phyloP scores from a whole-genome alignment of 2,329 filamentous ascomycete species.

The Ascochyta clinopodiicola region DNA sequence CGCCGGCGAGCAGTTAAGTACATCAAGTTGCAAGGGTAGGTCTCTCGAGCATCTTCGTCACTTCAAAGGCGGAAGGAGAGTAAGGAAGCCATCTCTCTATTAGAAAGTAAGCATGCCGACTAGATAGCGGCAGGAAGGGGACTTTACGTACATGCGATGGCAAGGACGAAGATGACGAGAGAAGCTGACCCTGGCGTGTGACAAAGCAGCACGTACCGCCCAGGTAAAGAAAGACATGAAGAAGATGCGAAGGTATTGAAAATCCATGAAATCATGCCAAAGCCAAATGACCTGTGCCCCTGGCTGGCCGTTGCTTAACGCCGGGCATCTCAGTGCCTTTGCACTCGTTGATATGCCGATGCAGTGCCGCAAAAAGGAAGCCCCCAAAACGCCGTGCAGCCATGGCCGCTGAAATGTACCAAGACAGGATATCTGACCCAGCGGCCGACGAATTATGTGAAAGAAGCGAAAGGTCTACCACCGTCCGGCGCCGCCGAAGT shows the following conservation, averaged over 20 bases:
- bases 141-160: conserved; percentile 54
- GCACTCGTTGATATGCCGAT: conserved; percentile 46
- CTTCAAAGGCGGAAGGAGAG: conserved; percentile 40
- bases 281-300: conserved; percentile 37
- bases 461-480: conserved; percentile 46
- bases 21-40: conserved; percentile 34
- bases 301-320: conserved; percentile 45
- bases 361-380: conserved; percentile 41
- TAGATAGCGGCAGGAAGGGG: conserved; percentile 48
- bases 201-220: conserved; percentile 45
- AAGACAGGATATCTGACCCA: conserved; percentile 42
- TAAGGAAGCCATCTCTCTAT: conserved; percentile 50
- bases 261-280: conserved; percentile 43
- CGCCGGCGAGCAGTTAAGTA: conserved; percentile 35
- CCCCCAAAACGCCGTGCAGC: conserved; percentile 48
- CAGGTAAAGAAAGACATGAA: conserved; percentile 36
- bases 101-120: conserved; percentile 52
- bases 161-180: conserved; percentile 56
- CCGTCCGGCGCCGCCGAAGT: conserved; percentile 49
- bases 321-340: conserved; percentile 45
- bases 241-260: conserved; percentile 41
- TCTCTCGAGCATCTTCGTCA: conserved; percentile 52
- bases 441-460: conserved; percentile 39
- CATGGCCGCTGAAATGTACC: conserved; percentile 38
- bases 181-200: conserved; percentile 45